phyloP scores from a whole-genome alignment of 768 basidiomycete genomes.

The Astraeus odoratus region DNA sequence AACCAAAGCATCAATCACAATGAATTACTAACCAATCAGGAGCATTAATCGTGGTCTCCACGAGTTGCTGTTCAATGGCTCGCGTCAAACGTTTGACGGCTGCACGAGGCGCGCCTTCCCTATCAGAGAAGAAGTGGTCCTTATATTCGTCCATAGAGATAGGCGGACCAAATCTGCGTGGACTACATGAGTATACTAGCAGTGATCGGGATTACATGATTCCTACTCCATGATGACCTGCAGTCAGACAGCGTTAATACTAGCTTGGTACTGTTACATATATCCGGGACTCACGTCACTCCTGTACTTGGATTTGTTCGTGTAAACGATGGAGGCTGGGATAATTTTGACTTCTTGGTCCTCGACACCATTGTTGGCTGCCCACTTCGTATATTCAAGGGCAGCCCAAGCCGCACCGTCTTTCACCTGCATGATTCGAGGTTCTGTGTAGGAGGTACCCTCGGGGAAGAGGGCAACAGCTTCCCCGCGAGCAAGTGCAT shows the following conservation, averaged over 20 bases:
- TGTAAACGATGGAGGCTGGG: slow-evolving; percentile 88
- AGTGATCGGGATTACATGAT: background rate
- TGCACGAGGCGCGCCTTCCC: slow-evolving; percentile 61
- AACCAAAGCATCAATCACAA: slow-evolving; percentile 8
- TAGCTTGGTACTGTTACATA: slow-evolving; percentile 9
- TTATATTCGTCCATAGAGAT: slow-evolving; percentile 70
- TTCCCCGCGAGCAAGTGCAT: slow-evolving; percentile 70
- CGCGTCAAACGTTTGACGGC: slow-evolving; percentile 86
- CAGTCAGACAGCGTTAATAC: slow-evolving; percentile 1
- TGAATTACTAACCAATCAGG: slow-evolving; percentile 79
- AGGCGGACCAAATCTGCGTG: slow-evolving; percentile 69
- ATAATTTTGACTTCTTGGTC: slow-evolving; percentile 52
- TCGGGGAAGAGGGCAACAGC: slow-evolving; percentile 93
- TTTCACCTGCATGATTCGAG: slow-evolving; percentile 85
- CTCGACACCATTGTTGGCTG: slow-evolving; percentile 45
- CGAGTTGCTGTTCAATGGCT: slow-evolving; percentile 60
- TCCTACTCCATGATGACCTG: slow-evolving; percentile 72
- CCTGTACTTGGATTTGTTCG: slow-evolving; percentile 92
- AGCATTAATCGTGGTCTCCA: slow-evolving; percentile 81
- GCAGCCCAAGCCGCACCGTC: slow-evolving; percentile 96
- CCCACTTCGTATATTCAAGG: slow-evolving; percentile 85
- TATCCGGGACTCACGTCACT: slow-evolving; percentile 60
- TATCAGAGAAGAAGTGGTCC: slow-evolving; percentile 66
- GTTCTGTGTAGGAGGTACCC: slow-evolving; percentile 90
- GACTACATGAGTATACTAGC: slow-evolving; percentile 8